Evolutionary conservation across 768 basidiomycete species (phyloP).

Genomic region (Tubosaeta sp.): DNA sequence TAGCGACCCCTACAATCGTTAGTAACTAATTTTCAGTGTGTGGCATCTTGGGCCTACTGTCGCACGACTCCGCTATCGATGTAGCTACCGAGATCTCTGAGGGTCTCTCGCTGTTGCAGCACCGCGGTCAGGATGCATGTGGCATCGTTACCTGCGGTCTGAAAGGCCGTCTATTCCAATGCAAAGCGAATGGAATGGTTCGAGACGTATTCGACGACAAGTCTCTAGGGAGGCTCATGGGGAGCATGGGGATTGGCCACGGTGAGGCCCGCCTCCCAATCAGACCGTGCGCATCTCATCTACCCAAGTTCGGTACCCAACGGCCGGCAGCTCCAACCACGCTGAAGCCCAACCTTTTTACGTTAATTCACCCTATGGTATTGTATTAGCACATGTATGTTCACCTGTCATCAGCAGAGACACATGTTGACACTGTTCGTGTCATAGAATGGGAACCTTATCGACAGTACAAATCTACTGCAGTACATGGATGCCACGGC

Average conservation of each 20-base stretch:
- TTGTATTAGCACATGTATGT: slow-evolving; percentile 94
- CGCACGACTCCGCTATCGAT: slow-evolving; percentile 70
- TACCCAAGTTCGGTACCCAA: slow-evolving; percentile 86
- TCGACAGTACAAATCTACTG: slow-evolving; percentile 84
- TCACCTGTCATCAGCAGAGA: background rate
- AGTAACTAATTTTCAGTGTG: slow-evolving; percentile 59
- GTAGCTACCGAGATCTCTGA: slow-evolving; percentile 89
- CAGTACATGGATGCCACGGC: slow-evolving; percentile 94
- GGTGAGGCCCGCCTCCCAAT: slow-evolving; percentile 46
- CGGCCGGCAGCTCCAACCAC: slow-evolving; percentile 94
- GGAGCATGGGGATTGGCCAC: slow-evolving; percentile 97
- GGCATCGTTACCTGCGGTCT: slow-evolving; percentile 95
- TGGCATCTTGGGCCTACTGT: slow-evolving; percentile 85
- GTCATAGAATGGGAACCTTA: slow-evolving; percentile 91
- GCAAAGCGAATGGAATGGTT: slow-evolving; percentile 99
- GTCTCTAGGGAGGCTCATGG: slow-evolving; percentile 72
- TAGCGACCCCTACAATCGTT: background rate
- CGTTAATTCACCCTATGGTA: slow-evolving; percentile 99
- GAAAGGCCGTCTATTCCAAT: slow-evolving; percentile 94
- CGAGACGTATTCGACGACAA: slow-evolving; percentile 89
- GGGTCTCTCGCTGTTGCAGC: slow-evolving; percentile 92
- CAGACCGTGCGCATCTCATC: slow-evolving; percentile 2
- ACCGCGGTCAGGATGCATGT: slow-evolving; percentile 97
- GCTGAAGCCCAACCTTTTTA: slow-evolving; percentile 99
- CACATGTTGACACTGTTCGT: slow-evolving; percentile 1